Evolutionary conservation across 73 alveolate genomes (phyloP), one percentile per base, ranked within the genome.

Genomic region (Effrenium voratum): DNA sequence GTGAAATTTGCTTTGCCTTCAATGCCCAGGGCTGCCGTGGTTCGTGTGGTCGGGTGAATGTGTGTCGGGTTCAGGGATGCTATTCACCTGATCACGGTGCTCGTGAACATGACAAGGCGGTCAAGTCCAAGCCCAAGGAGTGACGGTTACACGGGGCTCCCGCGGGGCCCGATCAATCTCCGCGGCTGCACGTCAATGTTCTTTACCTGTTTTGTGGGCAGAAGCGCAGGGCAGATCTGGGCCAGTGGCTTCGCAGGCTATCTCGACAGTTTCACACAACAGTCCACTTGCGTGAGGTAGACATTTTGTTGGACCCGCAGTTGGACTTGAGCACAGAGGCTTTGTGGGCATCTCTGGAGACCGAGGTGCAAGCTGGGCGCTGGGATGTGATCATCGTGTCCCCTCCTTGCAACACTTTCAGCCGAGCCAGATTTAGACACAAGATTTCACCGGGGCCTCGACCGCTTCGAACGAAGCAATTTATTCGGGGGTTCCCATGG

Each of bases 11-110:
- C 81, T 85, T 85, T 16, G 46, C 44, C 1, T 59, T 32, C 80
- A 59, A 57, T 5, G 22, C 82, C 15, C 59, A 47, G 19, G 66
- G 68, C 1, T 85, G 94, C 24, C 47, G 38, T 3, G 94, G 94
- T 0, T 1, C 30, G 12, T 57, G 94, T 34, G 82, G 82, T 0
- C 81, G 94, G 0, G 68, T 85, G 0, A 81, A 85, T 68, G 38
- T 30, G 46, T 85, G 93, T 45, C 6, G 93, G 30, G 93, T 85
- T 28, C 40, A 66, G 32, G 93, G 81, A 5, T 85, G 93, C 46
- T 83, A 30, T 13, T 63, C 88, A 2, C 13, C 46, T 26, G 32
- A 30, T 6, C 8, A 36, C 84, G 1, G 49, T 36, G 30, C 6
- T 6, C 50, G 5, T 3, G 57, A 2, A 0, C 36, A 32, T 30